Percentiles rank a stretch among this genome's conserved stretches.
These are phyloP conservation scores for Euphorbia pulcherrima DNA, from an alignment of 345 rosid species.

Conservation along the genomic window DNA sequence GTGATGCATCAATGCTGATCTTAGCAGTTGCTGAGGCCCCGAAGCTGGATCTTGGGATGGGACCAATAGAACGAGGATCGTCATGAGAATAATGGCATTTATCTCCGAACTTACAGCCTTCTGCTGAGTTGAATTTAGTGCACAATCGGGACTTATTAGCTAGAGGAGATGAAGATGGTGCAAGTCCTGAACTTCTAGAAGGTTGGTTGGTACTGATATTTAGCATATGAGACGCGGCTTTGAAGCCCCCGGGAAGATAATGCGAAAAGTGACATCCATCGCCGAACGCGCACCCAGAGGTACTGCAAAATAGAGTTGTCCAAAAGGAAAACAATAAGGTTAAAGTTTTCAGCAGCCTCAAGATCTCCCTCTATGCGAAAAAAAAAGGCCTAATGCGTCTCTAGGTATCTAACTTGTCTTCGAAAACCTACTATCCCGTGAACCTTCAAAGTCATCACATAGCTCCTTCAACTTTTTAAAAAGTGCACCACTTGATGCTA, in stretches of 20 bases:
- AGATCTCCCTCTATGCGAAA: no score
- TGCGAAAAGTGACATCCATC: constrained; percentile 97
- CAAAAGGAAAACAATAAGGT: not conserved
- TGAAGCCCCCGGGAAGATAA: constrained; percentile 92
- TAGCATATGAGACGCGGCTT: constrained; percentile 73
- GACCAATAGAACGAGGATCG: constrained; percentile 52
- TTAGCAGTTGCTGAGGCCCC: constrained; percentile 89
- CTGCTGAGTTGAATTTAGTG: constrained; percentile 62
- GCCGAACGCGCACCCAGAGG: constrained; percentile 95
- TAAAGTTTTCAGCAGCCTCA: not conserved
- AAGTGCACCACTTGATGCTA: no score
- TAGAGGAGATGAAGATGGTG: constrained; percentile 53
- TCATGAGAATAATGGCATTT: constrained; percentile 78
- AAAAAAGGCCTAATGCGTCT: no score
- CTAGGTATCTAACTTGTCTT: no score
- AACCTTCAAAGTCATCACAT: no score
- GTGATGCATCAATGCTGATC: constrained; percentile 85
- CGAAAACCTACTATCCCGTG: no score
- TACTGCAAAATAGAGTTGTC: constrained; percentile 46
- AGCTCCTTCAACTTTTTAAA: no score
- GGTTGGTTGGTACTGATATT: constrained; percentile 47
- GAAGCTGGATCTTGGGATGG: constrained; percentile 51
- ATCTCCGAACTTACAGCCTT: constrained; percentile 84
- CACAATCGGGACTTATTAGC: constrained; percentile 61
- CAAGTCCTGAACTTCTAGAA: constrained; percentile 51